These are phyloP conservation scores for Fragilariopsis cylindrus DNA, from an alignment of 108 stramenopile genomes.

Conservation along the genomic window DNA sequence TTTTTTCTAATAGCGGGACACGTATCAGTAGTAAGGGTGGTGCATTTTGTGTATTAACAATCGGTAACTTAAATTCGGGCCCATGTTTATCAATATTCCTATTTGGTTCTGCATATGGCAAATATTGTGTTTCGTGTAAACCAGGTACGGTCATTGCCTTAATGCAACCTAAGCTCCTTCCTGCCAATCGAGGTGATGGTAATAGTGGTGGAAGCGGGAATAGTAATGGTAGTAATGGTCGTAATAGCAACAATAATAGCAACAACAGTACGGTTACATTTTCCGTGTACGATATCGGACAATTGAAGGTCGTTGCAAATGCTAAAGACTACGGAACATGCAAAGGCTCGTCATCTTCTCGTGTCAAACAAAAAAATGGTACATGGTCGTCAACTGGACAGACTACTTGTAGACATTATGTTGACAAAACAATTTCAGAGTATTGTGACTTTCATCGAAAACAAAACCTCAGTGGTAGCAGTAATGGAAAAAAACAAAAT, in stretches of 20 bases:
- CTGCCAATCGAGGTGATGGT: constrained; percentile 27
- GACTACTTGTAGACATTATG: constrained; percentile 41
- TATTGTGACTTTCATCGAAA: constrained; percentile 60
- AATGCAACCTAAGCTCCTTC: constrained; percentile 57
- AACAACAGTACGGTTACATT: constrained; percentile 48
- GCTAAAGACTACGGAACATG: constrained; percentile 74
- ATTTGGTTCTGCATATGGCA: constrained; percentile 76
- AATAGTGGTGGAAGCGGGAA: neutral
- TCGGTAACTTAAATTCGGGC: constrained; percentile 62
- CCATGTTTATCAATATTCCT: constrained; percentile 68
- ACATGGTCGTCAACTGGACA: constrained; percentile 42
- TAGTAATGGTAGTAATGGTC: neutral
- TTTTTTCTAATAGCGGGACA: constrained; percentile 57
- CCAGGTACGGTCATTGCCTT: constrained; percentile 62
- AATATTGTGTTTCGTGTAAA: constrained; percentile 25
- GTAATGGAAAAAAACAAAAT: neutral
- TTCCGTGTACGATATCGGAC: constrained; percentile 56
- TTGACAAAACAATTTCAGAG: constrained; percentile 55
- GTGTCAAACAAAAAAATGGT: constrained; percentile 35
- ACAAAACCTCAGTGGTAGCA: constrained; percentile 21
- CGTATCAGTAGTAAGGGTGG: constrained; percentile 57
- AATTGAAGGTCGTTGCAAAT: constrained; percentile 62
- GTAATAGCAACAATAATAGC: neutral
- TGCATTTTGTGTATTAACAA: constrained; percentile 63
- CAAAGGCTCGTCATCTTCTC: constrained; percentile 37